Evolutionary conservation across 2,329 filamentous ascomycete genomes (phyloP), one percentile per base, ranked within the genome.

Genomic region (Beauveria australis): DNA sequence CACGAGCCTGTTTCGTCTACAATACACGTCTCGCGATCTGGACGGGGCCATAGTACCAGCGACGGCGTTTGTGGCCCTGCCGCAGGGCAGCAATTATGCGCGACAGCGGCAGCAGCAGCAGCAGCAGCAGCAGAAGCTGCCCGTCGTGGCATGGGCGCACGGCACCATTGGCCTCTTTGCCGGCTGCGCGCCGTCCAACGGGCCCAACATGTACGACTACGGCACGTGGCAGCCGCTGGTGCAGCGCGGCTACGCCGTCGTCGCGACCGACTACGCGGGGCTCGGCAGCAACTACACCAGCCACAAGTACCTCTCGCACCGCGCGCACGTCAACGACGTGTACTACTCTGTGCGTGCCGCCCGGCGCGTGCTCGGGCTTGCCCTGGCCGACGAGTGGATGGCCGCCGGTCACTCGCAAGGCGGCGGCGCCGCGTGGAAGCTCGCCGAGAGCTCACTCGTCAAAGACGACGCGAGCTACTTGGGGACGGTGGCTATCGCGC

Each of bases 181-280:
- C 2, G 61, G 62, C 48, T 66, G 64, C 52, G 64, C 64, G 16
- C 62, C 64, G 22, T 65, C 64, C 3, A 60, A 60, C n/a, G 52
- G 54, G 12, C 62, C 61, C 1, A 52, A 14, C 14, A 40, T 65
- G 12, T 65, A 61, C 37, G 62, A 65, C 43, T 63, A 64, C 43
- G n/a, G 22, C 8, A 64, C 61, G n/a, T 66, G 64, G 64, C 47
- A 60, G 19, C 46, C 54, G 10, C 54, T 63, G 0, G 43, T 65
- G 16, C 28, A 53, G 14, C 46, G 52, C 14, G 64, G 63, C 2
- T 66, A 63, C 30, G 64, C 64, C 7, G 59, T 66, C 19, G 60
- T 68, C 18, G 66, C 64, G 14, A 64, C 66, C 12, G 66, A 68
- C 54, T 68, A 64, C 46, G 61, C 64, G 24, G 66, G 66, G 22